Base-by-base conservation (phyloP, 306 rosid species). In the Hippophae rhamnoides region DNA sequence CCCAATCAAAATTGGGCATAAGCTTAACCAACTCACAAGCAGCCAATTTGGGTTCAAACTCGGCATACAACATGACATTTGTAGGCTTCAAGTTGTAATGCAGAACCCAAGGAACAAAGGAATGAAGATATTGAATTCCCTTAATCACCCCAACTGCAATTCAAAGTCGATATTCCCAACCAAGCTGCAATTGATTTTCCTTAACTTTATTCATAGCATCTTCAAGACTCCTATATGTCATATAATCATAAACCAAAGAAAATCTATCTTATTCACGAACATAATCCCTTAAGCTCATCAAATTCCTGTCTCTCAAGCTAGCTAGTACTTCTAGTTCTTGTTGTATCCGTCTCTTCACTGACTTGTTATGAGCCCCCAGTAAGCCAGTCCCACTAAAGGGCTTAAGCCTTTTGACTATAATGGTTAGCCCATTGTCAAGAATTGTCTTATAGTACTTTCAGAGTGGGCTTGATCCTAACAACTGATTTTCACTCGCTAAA, bases 281-380 rank as follows among this genome's bases (percentile, higher is more conserved):
- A 71, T 87, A 92, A 23, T 96, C 98, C 66, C 98, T 54, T 64
- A 92, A 69, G 69, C 98, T 92, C 96, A 92, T 87, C 83, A 92
- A 66, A 68, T 87, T 84, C 72, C 96, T 65, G 25, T 92, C 89
- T 47, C 98, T 87, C 26, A 85, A 47, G 18, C 81, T 75, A 6
- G 98, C 96, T 57, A 87, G 96, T 61, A 72, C 68, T 76, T 92
- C 96, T 52, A 92, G 77, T 81, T 83, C 93, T 66, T 66, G 81
- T 74, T 92, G 98, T 5, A 84, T 80, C 52, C 68, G 67, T 70
- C 96, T 83, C 87, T 92, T 92, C 40, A 64, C 74, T 4, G 85
- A 80, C 79, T 79, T 90, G 56, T 70, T 76, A 69, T 67, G 69
- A 3, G 47, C 71, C 73, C 71, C 89, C 0, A 77, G 83, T 1